Percentiles rank a stretch among this genome's conserved stretches.
phyloP scores from a whole-genome alignment of 1,139 yeast genomes.

The Yamadazyma oceani region DNA sequence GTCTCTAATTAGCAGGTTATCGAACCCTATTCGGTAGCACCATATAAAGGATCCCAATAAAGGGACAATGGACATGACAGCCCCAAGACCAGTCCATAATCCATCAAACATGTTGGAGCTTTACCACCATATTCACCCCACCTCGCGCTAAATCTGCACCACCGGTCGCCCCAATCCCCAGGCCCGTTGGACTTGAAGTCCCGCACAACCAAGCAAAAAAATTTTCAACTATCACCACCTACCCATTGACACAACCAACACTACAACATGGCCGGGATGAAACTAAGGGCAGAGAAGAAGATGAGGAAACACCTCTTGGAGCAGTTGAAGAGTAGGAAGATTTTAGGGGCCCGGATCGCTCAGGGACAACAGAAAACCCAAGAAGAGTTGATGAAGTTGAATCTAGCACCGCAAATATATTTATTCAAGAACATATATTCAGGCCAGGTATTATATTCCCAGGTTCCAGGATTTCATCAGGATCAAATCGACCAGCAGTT shows the following conservation, averaged over 20 bases:
- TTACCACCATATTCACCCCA: background rate
- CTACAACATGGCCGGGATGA: constrained; percentile 39
- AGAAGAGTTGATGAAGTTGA: constrained; percentile 27
- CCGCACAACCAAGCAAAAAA: too few relatives aligned
- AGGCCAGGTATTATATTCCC: constrained; percentile 89
- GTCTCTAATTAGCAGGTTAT: background rate
- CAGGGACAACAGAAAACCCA: constrained; percentile 35
- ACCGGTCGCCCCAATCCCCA: background rate
- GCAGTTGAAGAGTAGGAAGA: constrained; percentile 45
- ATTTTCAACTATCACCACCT: background rate
- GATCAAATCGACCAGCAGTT: constrained; percentile 74
- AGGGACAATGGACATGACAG: background rate
- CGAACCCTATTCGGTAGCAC: background rate
- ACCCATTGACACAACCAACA: background rate
- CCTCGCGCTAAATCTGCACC: background rate
- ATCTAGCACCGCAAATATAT: constrained; percentile 78
- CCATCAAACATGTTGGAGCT: background rate
- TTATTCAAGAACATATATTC: constrained; percentile 81
- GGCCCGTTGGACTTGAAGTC: too few relatives aligned
- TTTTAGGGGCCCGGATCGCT: constrained; percentile 47
- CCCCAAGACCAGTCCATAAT: background rate
- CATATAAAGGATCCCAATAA: background rate
- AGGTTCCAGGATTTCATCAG: constrained; percentile 69
- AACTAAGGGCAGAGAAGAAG: constrained; percentile 48
- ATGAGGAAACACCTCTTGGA: constrained; percentile 52